These are phyloP conservation scores for Teratosphaeria nubilosa DNA, from an alignment of 2,329 filamentous ascomycete genomes.

Conservation along the genomic window DNA sequence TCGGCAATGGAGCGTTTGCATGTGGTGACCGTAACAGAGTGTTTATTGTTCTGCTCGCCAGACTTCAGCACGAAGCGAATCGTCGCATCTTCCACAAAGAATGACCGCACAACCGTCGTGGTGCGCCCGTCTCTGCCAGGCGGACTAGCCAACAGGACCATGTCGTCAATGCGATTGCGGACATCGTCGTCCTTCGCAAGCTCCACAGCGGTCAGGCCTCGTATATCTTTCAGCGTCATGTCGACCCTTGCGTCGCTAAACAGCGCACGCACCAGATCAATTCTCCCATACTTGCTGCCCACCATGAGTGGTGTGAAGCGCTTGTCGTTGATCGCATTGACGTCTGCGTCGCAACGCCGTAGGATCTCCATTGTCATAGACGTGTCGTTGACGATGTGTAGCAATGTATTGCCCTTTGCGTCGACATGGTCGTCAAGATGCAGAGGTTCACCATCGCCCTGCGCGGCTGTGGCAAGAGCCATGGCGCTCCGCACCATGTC, in stretches of 20 bases:
- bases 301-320: conserved; percentile 95
- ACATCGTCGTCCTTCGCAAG: conserved; percentile 97
- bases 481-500: conserved; percentile 80
- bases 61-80: conserved; percentile 91
- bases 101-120: conserved; percentile 86
- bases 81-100: conserved; percentile 93
- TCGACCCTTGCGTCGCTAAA: conserved; percentile 86
- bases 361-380: conserved; percentile 66
- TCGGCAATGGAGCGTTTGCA: conserved; percentile 79
- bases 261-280: conserved; percentile 81
- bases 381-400: conserved; percentile 91
- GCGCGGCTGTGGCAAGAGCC: conserved; percentile 59
- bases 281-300: conserved; percentile 91
- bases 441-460: conserved; percentile 68
- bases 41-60: conserved; percentile 69
- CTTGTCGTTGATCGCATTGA: conserved; percentile 91
- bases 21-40: conserved; percentile 87
- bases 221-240: conserved; percentile 67
- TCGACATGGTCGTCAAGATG: conserved; percentile 92
- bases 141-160: conserved; percentile 69
- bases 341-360: conserved; percentile 80
- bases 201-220: conserved; percentile 88
- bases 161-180: conserved; percentile 88
- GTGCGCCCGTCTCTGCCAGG: conserved; percentile 67
- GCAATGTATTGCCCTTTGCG: conserved; percentile 79